phyloP scores from a whole-genome alignment of 2,329 filamentous ascomycete genomes.

The Dactylellina sp. region DNA sequence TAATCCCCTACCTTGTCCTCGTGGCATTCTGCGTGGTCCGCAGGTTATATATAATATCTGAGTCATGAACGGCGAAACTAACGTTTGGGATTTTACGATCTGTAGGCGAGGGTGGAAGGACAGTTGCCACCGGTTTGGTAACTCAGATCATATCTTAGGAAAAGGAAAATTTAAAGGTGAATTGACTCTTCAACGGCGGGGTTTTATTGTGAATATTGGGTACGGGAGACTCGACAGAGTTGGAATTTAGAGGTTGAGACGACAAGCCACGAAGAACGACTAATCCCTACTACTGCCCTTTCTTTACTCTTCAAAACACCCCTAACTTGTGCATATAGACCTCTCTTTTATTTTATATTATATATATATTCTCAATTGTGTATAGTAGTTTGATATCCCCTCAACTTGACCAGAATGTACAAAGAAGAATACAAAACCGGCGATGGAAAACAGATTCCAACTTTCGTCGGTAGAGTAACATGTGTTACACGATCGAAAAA shows the following conservation, averaged over 20 bases:
- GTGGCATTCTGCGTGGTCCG: background rate
- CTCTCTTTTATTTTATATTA: conserved; percentile 21
- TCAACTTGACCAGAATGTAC: conserved; percentile 33
- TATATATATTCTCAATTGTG: conserved; percentile 38
- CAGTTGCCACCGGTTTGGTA: conserved; percentile 84
- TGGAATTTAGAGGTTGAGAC: conserved; percentile 1
- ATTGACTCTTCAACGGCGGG: background rate
- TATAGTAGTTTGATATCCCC: conserved; percentile 53
- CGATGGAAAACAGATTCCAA: background rate
- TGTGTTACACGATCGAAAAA: too few species aligned
- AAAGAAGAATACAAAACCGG: conserved; percentile 19
- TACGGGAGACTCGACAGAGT: background rate
- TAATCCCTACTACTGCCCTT: conserved; percentile 29
- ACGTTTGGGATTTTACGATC: conserved; percentile 17
- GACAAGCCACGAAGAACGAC: background rate
- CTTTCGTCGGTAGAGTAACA: background rate
- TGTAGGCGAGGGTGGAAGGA: conserved; percentile 63
- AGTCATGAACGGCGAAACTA: conserved; percentile 41
- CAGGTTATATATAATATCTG: conserved; percentile 33
- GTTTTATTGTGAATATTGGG: conserved; percentile 44
- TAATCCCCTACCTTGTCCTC: conserved; percentile 71
- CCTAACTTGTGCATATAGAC: conserved; percentile 45
- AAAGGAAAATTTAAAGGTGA: background rate
- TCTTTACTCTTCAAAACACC: conserved; percentile 17
- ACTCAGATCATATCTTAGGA: conserved; percentile 74